These are phyloP conservation scores for Penicillium sp. DNA, from an alignment of 2,329 filamentous ascomycete genomes.

Conservation along the genomic window DNA sequence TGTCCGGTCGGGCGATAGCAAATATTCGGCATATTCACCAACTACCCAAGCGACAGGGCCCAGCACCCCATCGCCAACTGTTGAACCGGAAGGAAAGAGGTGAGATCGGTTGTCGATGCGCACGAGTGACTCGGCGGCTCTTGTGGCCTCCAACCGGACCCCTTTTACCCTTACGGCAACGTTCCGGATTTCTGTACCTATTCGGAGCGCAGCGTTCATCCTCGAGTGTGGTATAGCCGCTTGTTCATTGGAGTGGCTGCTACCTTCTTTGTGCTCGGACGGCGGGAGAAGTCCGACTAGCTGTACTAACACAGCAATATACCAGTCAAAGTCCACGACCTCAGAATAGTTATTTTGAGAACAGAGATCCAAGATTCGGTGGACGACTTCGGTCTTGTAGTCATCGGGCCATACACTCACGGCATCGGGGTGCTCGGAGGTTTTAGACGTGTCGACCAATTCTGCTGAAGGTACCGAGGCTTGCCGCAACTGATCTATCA, in stretches of 20 bases:
- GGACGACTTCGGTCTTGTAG: constrained; percentile 78
- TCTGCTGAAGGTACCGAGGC: constrained; percentile 47
- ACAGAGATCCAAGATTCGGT: constrained; percentile 82
- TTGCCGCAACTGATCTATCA: constrained; percentile 78
- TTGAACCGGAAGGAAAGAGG: constrained; percentile 53
- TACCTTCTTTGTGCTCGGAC: constrained; percentile 21
- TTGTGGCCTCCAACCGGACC: constrained; percentile 73
- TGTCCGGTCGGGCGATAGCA: constrained; percentile 66
- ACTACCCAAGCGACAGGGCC: constrained; percentile 77
- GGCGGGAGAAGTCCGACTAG: constrained; percentile 63
- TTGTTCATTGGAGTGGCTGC: constrained; percentile 17
- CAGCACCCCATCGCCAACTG: constrained; percentile 60
- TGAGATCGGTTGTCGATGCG: constrained; percentile 56
- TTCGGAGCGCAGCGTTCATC: constrained; percentile 41
- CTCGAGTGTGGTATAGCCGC: constrained; percentile 13
- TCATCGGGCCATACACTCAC: constrained; percentile 67
- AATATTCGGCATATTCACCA: constrained; percentile 77
- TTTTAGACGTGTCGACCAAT: neutral
- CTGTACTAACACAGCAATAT: constrained; percentile 83
- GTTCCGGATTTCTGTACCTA: constrained; percentile 83
- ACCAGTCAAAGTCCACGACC: constrained; percentile 93
- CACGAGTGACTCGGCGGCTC: constrained; percentile 73
- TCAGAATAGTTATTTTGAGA: constrained; percentile 82
- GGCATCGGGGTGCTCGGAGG: constrained; percentile 35
- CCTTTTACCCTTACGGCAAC: constrained; percentile 87